These are phyloP conservation scores for Penicillium ochrochloron DNA, from an alignment of 495 filamentous ascomycete species.

Conservation along the genomic window DNA sequence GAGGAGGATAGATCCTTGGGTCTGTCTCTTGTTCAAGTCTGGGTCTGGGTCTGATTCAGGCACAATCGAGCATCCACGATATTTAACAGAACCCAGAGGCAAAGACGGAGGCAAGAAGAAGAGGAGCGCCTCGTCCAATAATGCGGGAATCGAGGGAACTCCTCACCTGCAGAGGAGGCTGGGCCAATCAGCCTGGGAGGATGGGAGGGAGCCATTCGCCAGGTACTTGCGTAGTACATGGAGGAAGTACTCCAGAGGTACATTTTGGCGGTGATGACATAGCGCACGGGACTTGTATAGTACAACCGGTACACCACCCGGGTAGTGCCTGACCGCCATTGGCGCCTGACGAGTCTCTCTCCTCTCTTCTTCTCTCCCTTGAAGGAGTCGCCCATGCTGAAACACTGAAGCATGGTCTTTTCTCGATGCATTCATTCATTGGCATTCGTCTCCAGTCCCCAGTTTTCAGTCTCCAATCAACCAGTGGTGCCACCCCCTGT, in stretches of 20 bases:
- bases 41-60: constrained; percentile 5
- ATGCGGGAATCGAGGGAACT: constrained; percentile 29
- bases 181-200: constrained; percentile 35
- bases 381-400: background rate
- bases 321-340: constrained; percentile 28
- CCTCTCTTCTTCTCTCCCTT: background rate
- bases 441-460: constrained; percentile 3
- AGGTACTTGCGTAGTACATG: constrained; percentile 15
- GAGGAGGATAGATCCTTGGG: background rate
- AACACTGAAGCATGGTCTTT: constrained; percentile 11
- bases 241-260: constrained; percentile 12
- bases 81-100: constrained; percentile 13
- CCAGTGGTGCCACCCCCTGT: constrained; percentile 7
- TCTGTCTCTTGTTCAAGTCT: background rate
- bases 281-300: background rate
- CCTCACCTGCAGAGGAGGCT: constrained; percentile 35
- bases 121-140: constrained; percentile 25
- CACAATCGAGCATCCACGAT: constrained; percentile 19
- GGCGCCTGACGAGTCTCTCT: constrained; percentile 10
- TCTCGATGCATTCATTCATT: constrained; percentile 7
- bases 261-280: background rate
- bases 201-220: constrained; percentile 5
- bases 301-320: constrained; percentile 10
- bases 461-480: background rate
- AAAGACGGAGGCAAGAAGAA: constrained; percentile 7